Conservation (phyloP, 768 basidiomycete species). For the Arthromyces matolae region DNA sequence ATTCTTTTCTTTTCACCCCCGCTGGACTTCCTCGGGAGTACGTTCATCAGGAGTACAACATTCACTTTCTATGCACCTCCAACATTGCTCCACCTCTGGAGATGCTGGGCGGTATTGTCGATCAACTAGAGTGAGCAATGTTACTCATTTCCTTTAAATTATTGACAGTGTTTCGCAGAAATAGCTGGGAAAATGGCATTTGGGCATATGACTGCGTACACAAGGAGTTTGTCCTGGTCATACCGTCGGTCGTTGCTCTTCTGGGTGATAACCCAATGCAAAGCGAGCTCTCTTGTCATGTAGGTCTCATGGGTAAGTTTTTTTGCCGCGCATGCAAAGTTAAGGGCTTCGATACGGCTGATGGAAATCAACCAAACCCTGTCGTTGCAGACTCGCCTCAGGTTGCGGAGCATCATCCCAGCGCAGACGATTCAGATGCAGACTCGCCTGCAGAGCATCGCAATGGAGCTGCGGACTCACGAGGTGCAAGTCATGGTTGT, state of each 20-base stretch:
- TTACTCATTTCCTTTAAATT: too few relatives aligned
- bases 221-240: background rate
- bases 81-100: slow-evolving; percentile 30
- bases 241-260: background rate
- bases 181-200: background rate
- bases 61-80: slow-evolving; percentile 30
- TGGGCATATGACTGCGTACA: background rate
- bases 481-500: too few relatives aligned
- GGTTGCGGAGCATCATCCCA: background rate
- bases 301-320: slow-evolving; percentile 33
- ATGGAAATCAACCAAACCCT: background rate
- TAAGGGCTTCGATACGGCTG: slow-evolving; percentile 15
- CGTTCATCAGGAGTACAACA: slow-evolving; percentile 24
- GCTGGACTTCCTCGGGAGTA: slow-evolving; percentile 24
- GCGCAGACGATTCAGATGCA: background rate
- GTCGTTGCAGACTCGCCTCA: background rate
- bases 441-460: too few relatives aligned
- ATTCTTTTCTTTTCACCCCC: slow-evolving; percentile 25
- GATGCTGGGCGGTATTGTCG: slow-evolving; percentile 27
- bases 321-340: slow-evolving; percentile 41
- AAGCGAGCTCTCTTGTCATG: slow-evolving; percentile 41
- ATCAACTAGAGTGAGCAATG: slow-evolving; percentile 21
- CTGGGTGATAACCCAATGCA: background rate
- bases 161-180: background rate
- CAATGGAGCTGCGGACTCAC: too few relatives aligned